phyloP scores from a whole-genome alignment of 768 basidiomycete species.

The Boletus sp. region DNA sequence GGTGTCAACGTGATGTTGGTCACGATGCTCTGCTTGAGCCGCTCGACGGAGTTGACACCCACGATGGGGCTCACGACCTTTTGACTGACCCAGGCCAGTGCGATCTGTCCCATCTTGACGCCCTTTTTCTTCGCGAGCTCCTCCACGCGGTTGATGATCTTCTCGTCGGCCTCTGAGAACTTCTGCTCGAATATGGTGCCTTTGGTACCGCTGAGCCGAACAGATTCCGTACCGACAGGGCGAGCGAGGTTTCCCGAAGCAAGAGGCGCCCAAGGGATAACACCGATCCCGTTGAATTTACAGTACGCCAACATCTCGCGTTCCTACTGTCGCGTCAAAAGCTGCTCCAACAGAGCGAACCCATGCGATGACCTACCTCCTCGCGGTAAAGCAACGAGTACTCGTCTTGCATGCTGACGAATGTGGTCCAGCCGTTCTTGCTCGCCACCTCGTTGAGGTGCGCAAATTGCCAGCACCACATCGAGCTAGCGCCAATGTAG shows the following conservation, averaged over 20 bases:
- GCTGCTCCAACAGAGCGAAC: no score
- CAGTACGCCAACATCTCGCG: constrained; percentile 46
- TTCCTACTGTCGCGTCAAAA: constrained; percentile 30
- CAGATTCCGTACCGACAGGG: constrained; percentile 31
- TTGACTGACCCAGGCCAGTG: constrained; percentile 40
- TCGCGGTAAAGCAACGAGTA: constrained; percentile 55
- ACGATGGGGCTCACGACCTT: constrained; percentile 48
- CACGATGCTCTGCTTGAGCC: constrained; percentile 32
- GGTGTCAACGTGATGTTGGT: constrained; percentile 22
- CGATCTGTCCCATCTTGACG: constrained; percentile 45
- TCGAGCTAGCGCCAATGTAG: constrained; percentile 50
- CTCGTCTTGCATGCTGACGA: constrained; percentile 56
- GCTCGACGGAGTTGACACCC: constrained; percentile 35
- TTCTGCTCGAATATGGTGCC: constrained; percentile 27
- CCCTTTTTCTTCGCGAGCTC: constrained; percentile 40
- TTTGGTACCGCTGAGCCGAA: constrained; percentile 14
- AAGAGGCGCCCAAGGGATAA: constrained; percentile 52
- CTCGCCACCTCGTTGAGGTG: constrained; percentile 45
- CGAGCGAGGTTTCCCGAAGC: constrained; percentile 38
- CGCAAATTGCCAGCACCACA: constrained; percentile 47
- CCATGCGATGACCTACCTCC: constrained; percentile 33
- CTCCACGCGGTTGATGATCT: constrained; percentile 41
- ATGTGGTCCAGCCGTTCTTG: constrained; percentile 48
- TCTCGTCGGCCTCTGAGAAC: constrained; percentile 27
- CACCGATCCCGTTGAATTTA: constrained; percentile 47